These are phyloP conservation scores for Suillus spraguei DNA, from an alignment of 768 basidiomycete genomes.

Conservation along the genomic window DNA sequence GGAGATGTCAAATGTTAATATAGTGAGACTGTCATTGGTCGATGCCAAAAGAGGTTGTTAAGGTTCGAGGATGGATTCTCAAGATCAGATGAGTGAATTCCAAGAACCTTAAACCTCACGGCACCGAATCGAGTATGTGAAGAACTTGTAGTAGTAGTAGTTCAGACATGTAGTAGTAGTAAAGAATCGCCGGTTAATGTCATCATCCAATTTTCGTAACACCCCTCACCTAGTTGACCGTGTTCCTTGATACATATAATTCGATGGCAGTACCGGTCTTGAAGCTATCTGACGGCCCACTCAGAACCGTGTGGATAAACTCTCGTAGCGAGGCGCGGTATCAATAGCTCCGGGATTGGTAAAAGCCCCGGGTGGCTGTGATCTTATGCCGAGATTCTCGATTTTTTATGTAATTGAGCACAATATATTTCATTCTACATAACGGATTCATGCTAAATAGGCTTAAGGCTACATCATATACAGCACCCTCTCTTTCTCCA, in stretches of 20 bases:
- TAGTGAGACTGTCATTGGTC: neutral
- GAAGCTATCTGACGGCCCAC: too few relatives aligned
- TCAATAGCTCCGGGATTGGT: neutral
- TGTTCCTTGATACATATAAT: conserved; percentile 13
- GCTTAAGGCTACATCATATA: conserved; percentile 5
- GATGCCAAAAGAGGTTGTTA: neutral
- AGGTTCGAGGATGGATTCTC: conserved; percentile 2
- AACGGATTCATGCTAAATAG: conserved; percentile 29
- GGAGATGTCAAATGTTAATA: too few relatives aligned
- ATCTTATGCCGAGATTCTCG: neutral
- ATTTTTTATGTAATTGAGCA: conserved; percentile 4
- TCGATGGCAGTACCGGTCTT: neutral
- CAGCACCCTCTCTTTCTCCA: conserved; percentile 16
- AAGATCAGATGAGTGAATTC: neutral
- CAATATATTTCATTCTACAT: neutral
- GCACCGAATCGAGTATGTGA: neutral
- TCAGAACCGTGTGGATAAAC: neutral
- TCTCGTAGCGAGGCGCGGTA: neutral
- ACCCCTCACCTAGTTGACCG: conserved; percentile 1
- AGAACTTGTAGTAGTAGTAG: neutral
- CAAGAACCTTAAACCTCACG: neutral
- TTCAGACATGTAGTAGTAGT: neutral
- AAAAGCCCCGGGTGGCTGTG: conserved; percentile 4
- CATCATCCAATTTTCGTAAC: neutral
- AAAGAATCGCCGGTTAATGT: too few relatives aligned